These are phyloP conservation scores for Pezicula neosporulosa DNA, from an alignment of 2,329 filamentous ascomycete species.

Conservation along the genomic window DNA sequence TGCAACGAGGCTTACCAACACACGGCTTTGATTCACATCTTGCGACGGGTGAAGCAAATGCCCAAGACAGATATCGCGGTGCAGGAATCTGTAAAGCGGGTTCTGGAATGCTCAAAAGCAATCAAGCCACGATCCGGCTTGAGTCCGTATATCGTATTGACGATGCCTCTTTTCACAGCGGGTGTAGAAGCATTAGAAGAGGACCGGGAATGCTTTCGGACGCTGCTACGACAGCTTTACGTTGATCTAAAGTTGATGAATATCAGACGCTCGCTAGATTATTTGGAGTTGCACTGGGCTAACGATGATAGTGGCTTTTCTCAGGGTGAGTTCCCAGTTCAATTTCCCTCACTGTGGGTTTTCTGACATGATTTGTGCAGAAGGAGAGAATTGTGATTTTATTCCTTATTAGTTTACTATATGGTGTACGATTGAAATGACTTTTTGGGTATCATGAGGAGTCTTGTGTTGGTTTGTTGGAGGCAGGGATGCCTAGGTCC, in stretches of 20 bases:
- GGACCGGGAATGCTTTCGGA: slow-evolving; percentile 2
- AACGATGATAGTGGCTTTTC: background rate
- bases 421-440: too few species aligned
- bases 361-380: background rate
- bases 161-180: slow-evolving; percentile 6
- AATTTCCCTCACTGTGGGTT: background rate
- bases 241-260: slow-evolving; percentile 36
- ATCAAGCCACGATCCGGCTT: slow-evolving; percentile 4
- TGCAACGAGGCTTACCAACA: slow-evolving; percentile 9
- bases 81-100: background rate
- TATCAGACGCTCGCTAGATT: slow-evolving; percentile 35
- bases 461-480: background rate
- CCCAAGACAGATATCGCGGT: background rate
- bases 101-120: slow-evolving; percentile 3
- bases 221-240: slow-evolving; percentile 30
- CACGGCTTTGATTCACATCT: slow-evolving; percentile 3
- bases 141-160: slow-evolving; percentile 9
- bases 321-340: background rate
- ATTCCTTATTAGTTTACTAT: background rate
- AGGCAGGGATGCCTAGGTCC: slow-evolving; percentile 1
- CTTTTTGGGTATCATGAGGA: background rate
- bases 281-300: slow-evolving; percentile 32
- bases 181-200: slow-evolving; percentile 4
- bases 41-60: background rate
- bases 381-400: slow-evolving; percentile 1